These are phyloP conservation scores for Candida maltosa DNA, from an alignment of 805 yeast species.

Conservation along the genomic window DNA sequence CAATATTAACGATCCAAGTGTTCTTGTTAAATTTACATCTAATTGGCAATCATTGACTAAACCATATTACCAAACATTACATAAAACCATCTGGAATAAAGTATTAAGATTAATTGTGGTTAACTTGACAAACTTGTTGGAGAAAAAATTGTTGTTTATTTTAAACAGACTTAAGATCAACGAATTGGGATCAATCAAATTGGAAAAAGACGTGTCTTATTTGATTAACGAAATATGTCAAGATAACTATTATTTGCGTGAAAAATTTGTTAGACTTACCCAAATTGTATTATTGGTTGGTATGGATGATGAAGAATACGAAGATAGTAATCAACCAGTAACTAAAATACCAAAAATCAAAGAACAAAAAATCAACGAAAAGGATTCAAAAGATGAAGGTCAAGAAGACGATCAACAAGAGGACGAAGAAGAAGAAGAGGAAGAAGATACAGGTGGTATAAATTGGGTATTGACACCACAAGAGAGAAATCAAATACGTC, in stretches of 20 bases:
- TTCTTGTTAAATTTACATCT: conserved; percentile 48
- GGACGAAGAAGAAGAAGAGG: conserved; percentile 24
- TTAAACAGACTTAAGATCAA: conserved; percentile 59
- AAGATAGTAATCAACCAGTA: conserved; percentile 24
- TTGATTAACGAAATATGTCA: conserved; percentile 74
- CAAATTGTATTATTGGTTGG: conserved; percentile 82
- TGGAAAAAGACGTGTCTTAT: conserved; percentile 77
- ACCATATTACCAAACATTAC: conserved; percentile 63
- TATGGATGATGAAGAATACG: conserved; percentile 63
- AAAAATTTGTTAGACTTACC: conserved; percentile 74
- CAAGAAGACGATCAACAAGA: conserved; percentile 40
- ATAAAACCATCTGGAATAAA: conserved; percentile 46
- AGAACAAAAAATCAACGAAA: no score
- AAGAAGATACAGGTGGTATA: conserved; percentile 28
- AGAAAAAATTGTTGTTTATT: conserved; percentile 63
- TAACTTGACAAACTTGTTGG: conserved; percentile 55
- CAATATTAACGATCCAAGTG: conserved; percentile 25
- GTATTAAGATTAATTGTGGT: conserved; percentile 50
- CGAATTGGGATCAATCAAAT: conserved; percentile 76
- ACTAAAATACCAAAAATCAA: conserved; percentile 12
- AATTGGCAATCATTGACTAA: conserved; percentile 64
- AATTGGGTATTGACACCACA: conserved; percentile 77
- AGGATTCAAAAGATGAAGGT: background rate
- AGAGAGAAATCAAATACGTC: conserved; percentile 65
- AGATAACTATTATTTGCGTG: conserved; percentile 69